These are phyloP conservation scores for Tricholoma bakamatsutake DNA, from an alignment of 768 basidiomycete species.

Conservation along the genomic window DNA sequence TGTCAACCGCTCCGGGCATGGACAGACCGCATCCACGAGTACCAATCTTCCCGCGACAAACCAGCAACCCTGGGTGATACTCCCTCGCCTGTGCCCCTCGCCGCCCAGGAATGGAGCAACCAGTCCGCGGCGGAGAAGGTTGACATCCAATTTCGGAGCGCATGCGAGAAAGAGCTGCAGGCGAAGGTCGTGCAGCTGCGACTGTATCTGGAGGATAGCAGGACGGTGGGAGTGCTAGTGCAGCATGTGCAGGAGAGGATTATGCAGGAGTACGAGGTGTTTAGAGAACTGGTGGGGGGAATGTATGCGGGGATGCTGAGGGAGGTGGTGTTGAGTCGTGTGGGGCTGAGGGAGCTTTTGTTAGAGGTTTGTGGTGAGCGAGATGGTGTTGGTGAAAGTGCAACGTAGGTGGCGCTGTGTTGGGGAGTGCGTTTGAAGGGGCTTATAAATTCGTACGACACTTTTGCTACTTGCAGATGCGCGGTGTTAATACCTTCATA, in stretches of 20 bases:
- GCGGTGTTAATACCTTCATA: too few relatives aligned
- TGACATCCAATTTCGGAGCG: constrained; percentile 48
- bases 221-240: constrained; percentile 73
- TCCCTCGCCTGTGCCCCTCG: constrained; percentile 19
- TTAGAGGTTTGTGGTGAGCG: constrained; percentile 27
- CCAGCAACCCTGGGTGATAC: constrained; percentile 5
- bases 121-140: constrained; percentile 41
- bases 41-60: constrained; percentile 11
- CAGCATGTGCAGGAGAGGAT: constrained; percentile 73
- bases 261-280: constrained; percentile 67
- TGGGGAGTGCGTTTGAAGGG: too few relatives aligned
- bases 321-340: constrained; percentile 26
- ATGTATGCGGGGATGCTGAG: constrained; percentile 35
- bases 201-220: constrained; percentile 76
- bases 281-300: constrained; percentile 56
- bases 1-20: constrained; percentile 59
- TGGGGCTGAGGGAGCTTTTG: constrained; percentile 34
- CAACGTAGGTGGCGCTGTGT: background rate
- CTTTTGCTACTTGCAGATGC: too few relatives aligned
- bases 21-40: constrained; percentile 40
- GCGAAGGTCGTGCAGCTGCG: constrained; percentile 52
- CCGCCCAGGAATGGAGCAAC: constrained; percentile 44
- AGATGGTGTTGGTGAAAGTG: background rate
- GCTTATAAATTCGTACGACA: too few relatives aligned
- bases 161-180: constrained; percentile 51